Conservation (phyloP, 1,284 basidiomycete genomes). For the Ceratobasidium sp. region DNA sequence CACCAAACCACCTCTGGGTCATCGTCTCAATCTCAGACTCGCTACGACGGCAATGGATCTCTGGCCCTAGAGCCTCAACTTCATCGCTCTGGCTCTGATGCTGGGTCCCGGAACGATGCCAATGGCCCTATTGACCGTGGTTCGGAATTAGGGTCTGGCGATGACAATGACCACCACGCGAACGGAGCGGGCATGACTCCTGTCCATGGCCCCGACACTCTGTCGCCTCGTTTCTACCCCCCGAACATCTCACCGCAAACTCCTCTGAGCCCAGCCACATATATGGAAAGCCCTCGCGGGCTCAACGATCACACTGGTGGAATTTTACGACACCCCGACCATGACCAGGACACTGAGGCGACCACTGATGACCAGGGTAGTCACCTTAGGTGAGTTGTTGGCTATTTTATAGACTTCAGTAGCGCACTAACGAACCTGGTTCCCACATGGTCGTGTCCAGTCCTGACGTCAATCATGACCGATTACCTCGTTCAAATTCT, state of each 20-base stretch:
- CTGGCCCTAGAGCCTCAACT: not conserved
- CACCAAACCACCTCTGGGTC: conserved; percentile 21
- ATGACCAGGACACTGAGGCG: not conserved
- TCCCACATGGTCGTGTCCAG: not conserved
- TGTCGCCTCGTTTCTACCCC: not conserved
- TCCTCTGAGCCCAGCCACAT: not conserved
- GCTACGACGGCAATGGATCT: conserved; percentile 10
- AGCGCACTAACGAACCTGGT: not conserved
- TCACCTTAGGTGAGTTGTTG: no score
- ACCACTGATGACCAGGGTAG: not conserved
- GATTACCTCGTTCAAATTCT: not conserved
- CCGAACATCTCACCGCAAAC: not conserved
- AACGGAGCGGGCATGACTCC: conserved; percentile 18
- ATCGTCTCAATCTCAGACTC: conserved; percentile 15
- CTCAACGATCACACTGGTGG: not conserved
- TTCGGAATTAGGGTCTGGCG: not conserved
- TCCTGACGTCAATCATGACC: not conserved
- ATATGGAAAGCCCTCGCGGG: conserved; percentile 16
- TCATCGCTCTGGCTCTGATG: no score
- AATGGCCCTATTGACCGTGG: not conserved
- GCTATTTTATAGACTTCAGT: not conserved
- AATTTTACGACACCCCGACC: conserved; percentile 3
- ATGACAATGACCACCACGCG: not conserved
- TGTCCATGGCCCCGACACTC: not conserved
- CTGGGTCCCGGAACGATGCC: not conserved